These are phyloP conservation scores for Aquilaria yunnanensis DNA, from an alignment of 345 rosid genomes.

Conservation along the genomic window DNA sequence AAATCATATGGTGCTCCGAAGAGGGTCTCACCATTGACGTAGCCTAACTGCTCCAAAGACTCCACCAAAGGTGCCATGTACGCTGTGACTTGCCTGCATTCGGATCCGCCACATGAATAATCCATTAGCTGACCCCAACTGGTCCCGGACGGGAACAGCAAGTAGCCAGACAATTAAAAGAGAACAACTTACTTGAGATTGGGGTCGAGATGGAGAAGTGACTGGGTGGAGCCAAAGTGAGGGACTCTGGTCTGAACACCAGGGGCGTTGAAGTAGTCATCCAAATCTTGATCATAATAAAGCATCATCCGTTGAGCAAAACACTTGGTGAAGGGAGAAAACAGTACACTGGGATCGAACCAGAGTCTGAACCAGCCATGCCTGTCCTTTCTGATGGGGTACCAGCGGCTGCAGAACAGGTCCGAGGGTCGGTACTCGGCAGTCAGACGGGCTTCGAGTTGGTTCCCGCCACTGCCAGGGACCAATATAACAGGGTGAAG, in stretches of 20 bases:
- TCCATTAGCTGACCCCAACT: no score
- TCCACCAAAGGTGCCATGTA: slow-evolving; percentile 72
- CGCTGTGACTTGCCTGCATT: slow-evolving; percentile 37
- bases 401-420: slow-evolving; percentile 46
- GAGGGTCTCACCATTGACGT: slow-evolving; percentile 47
- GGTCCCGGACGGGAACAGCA: no score
- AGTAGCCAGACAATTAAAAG: not conserved
- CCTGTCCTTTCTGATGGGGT: slow-evolving; percentile 37
- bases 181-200: slow-evolving; percentile 44
- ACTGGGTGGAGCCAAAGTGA: slow-evolving; percentile 59
- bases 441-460: slow-evolving; percentile 68
- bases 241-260: slow-evolving; percentile 68
- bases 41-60: slow-evolving; percentile 52
- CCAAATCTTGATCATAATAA: slow-evolving; percentile 43
- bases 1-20: slow-evolving; percentile 92
- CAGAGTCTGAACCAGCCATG: slow-evolving; percentile 88
- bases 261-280: slow-evolving; percentile 71
- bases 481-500: slow-evolving; percentile 68
- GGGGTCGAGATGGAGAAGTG: slow-evolving; percentile 70
- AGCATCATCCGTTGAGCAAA: slow-evolving; percentile 73
- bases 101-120: no score
- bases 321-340: slow-evolving; percentile 67
- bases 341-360: slow-evolving; percentile 63
- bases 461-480: slow-evolving; percentile 90
- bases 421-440: slow-evolving; percentile 46